Percentiles rank a stretch among this genome's conserved stretches.
Evolutionary conservation across 768 basidiomycete genomes (phyloP).

Genomic region (Termitomyces sp.): DNA sequence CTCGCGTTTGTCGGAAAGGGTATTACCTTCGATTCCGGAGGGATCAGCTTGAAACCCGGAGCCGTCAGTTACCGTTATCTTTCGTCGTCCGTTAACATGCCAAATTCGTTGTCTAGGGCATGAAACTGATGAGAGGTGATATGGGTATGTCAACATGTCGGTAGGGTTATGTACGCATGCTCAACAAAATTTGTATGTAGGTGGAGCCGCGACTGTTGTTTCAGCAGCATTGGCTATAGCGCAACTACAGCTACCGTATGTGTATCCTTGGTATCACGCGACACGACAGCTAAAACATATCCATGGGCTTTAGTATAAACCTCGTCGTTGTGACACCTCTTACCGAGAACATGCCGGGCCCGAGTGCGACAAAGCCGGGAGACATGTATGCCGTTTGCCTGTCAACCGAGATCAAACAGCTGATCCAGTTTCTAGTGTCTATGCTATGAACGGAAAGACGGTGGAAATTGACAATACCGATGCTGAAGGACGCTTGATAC

Average conservation of each 20-base stretch:
- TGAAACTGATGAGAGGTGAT: conserved; percentile 84
- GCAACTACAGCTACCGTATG: conserved; percentile 73
- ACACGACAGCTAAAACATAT: background rate
- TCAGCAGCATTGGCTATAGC: conserved; percentile 74
- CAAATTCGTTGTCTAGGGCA: conserved; percentile 36
- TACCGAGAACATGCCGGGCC: conserved; percentile 82
- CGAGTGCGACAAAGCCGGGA: conserved; percentile 72
- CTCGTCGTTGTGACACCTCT: conserved; percentile 68
- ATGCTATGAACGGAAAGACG: conserved; percentile 86
- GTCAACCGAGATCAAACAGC: background rate
- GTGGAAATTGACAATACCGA: conserved; percentile 88
- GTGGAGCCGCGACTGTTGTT: conserved; percentile 77
- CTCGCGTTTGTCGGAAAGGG: conserved; percentile 83
- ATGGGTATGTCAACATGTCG: conserved; percentile 52
- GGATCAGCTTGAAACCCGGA: conserved; percentile 79
- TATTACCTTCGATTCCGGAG: conserved; percentile 86
- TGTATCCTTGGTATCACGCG: conserved; percentile 6
- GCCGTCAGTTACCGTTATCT: conserved; percentile 34
- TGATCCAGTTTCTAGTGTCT: conserved; percentile 39
- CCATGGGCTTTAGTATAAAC: conserved; percentile 49
- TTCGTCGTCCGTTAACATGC: background rate
- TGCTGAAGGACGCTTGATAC: conserved; percentile 73
- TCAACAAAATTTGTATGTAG: conserved; percentile 21
- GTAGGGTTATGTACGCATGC: background rate
- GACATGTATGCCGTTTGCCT: conserved; percentile 53